Evolutionary conservation across 805 yeast species (phyloP), one percentile per base, ranked within the genome.

Genomic region (Hanseniaspora lachancei): DNA sequence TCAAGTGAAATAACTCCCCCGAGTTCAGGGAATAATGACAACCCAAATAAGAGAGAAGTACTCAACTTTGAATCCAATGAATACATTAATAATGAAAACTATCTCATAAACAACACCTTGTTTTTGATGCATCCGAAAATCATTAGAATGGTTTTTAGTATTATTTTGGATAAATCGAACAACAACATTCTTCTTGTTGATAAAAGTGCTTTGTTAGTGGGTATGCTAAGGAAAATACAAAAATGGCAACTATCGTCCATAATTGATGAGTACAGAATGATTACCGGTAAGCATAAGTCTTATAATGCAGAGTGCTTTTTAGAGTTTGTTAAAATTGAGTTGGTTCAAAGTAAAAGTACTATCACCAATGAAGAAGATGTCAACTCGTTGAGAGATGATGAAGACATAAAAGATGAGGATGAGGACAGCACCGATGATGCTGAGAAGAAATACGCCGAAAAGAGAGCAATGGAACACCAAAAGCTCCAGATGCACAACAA

Each of bases 211-310:
- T 79, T 93, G 13, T 74, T 89, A 20, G 78, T 88, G 12, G 96
- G 97, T 0, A 73, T 89, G 2, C 69, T 93, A 36, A 73, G 98
- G 52, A 82, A 84, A 65, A 73, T 89, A 41, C 93, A 87, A 68
- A 84, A 84, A 68, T 91, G 97, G 97, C 83, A 81, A 62, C 84
- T 84, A 64, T 80, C 89, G 24, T 82, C 95, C 20, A 80, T 91
- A 5, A 77, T 89, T 23, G 84, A 83, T 62, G 97, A 91, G 66
- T 93, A 88, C 68, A 73, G 96, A 54, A 74, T 86, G 9, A 86
- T 80, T 67, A 74, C 86, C 21, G 85, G 88, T 34, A 79, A 78
- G 60, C 80, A 84, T 61, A 75, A 84, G 47, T 88, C 82, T 62
- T 89, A 88, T 65, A 79, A 77, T 60, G 86, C 88, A 21, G 96